A percentile compares a stretch with the other conserved stretches of the same genome.
phyloP scores from a whole-genome alignment of 1,284 basidiomycete species.

The Moniliophthora roreri region DNA sequence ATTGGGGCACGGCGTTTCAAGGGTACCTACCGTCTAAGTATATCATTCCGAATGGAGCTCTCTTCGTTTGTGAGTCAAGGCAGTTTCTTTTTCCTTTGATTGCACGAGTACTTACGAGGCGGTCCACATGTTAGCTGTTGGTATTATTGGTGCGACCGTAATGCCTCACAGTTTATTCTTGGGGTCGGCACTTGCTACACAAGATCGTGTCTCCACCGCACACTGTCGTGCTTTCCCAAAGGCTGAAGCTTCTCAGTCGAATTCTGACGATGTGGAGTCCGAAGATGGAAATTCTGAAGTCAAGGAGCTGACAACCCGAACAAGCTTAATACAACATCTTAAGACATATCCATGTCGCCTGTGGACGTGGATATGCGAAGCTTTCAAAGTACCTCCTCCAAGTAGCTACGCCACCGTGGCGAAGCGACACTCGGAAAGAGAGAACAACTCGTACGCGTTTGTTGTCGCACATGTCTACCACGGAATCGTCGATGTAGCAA shows the following conservation, averaged over 20 bases:
- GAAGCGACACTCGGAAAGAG: not conserved
- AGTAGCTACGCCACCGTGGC: not conserved
- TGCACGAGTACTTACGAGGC: not conserved
- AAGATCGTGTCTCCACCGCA: conserved; percentile 6
- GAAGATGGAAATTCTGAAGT: no score
- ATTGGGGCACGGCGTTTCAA: conserved; percentile 14
- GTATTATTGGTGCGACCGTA: conserved; percentile 16
- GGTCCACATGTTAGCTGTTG: conserved; percentile 8
- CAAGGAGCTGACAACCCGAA: no score
- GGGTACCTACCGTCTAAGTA: conserved; percentile 18
- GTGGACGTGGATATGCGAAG: not conserved
- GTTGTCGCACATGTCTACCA: conserved; percentile 4
- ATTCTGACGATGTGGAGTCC: no score
- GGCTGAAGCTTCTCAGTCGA: no score
- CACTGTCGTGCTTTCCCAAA: not conserved
- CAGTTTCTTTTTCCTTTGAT: no score
- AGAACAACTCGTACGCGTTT: conserved; percentile 1
- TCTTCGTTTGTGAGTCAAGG: conserved; percentile 11
- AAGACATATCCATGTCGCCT: not conserved
- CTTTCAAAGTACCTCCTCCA: not conserved
- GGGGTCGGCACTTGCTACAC: conserved; percentile 16
- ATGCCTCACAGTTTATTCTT: conserved; percentile 18
- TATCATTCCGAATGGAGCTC: conserved; percentile 14
- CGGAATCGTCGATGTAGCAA: not conserved
- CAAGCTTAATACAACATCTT: no score